Percentiles rank a stretch among this genome's conserved stretches.
Conservation (phyloP, 208 protist genomes). For the Acanthamoeba castellanii region DNA sequence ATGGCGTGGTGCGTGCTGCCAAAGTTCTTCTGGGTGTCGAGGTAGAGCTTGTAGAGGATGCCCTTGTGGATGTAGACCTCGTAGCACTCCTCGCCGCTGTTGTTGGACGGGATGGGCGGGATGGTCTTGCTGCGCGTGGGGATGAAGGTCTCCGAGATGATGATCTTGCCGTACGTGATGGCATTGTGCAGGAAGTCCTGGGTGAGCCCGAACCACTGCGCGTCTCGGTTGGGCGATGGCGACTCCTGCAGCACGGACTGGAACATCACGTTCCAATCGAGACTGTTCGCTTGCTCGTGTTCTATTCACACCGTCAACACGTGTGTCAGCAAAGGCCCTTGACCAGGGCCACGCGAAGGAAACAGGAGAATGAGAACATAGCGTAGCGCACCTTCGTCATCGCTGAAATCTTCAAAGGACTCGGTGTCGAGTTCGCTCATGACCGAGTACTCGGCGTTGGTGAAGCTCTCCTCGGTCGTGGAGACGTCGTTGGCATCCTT, state of each 20-base stretch:
- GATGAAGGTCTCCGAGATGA: slow-evolving; percentile 76
- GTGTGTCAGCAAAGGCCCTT: not conserved
- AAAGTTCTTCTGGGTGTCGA: slow-evolving; percentile 75
- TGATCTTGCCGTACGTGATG: slow-evolving; percentile 74
- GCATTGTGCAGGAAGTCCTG: slow-evolving; percentile 76
- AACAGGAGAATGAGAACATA: not conserved
- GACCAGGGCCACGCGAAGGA: not conserved
- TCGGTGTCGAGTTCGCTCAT: slow-evolving; percentile 76
- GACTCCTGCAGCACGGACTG: slow-evolving; percentile 65
- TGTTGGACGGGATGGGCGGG: slow-evolving; percentile 11
- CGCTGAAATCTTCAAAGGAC: slow-evolving; percentile 73
- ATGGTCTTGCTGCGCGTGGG: slow-evolving; percentile 70
- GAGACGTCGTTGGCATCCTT: slow-evolving; percentile 69
- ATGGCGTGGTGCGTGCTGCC: slow-evolving; percentile 71
- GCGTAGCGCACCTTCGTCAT: slow-evolving; percentile 64
- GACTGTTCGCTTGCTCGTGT: slow-evolving; percentile 66
- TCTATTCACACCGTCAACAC: slow-evolving; percentile 8
- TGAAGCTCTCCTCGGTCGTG: slow-evolving; percentile 76
- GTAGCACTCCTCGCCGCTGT: slow-evolving; percentile 69
- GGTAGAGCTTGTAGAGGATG: slow-evolving; percentile 73
- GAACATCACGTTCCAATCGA: slow-evolving; percentile 75
- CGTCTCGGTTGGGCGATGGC: slow-evolving; percentile 41
- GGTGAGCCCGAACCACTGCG: slow-evolving; percentile 61
- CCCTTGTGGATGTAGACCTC: slow-evolving; percentile 70
- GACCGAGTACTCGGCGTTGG: slow-evolving; percentile 72